Conservation (phyloP, 208 protist species). For the Wallacemonas rigidus region DNA sequence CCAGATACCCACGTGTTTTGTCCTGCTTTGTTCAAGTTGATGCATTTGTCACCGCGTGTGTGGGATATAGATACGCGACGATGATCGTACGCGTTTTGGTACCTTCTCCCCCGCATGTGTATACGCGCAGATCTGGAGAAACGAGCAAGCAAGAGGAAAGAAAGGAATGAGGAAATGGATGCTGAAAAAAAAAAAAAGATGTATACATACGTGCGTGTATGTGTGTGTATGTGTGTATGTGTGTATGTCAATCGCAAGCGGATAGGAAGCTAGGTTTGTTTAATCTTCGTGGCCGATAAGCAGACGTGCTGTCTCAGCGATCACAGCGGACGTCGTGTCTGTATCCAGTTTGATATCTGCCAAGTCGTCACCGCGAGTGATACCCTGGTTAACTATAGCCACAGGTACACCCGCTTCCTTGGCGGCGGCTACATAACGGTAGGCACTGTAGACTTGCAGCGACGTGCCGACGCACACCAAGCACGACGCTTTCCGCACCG, state of each 20-base stretch:
- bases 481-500: conserved; percentile 39
- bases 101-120: neutral
- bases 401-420: conserved; percentile 55
- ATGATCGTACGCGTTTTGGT: neutral
- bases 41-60: neutral
- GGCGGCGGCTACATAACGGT: conserved; percentile 64
- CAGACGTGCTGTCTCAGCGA: conserved; percentile 28
- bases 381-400: conserved; percentile 65
- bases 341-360: conserved; percentile 63
- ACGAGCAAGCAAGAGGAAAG: no score
- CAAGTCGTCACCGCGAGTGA: conserved; percentile 61
- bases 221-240: conserved; percentile 30
- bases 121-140: no score
- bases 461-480: conserved; percentile 80
- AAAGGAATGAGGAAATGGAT: no score
- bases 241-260: neutral
- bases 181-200: no score
- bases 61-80: neutral
- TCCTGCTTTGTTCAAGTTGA: no score
- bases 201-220: neutral
- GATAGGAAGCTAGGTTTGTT: neutral
- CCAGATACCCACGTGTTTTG: no score
- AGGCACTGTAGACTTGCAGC: conserved; percentile 76
- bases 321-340: conserved; percentile 35
- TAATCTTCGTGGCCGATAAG: neutral